phyloP scores from a whole-genome alignment of 192 early-diverging fungal genomes.

The Haplosporangium gracile region DNA sequence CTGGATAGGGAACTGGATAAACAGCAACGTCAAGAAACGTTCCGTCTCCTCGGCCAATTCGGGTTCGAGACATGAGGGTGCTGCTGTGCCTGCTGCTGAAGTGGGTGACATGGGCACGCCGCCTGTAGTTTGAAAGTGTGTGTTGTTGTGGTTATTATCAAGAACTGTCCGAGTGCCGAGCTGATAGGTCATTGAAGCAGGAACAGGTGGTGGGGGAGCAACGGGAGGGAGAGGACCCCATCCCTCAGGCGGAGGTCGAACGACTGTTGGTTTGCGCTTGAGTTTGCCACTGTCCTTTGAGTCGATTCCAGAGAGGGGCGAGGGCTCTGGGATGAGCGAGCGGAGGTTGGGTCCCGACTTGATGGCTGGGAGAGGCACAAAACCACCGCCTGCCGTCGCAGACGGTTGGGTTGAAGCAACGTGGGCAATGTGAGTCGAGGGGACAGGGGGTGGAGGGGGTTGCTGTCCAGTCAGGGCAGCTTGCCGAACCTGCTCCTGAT shows the following conservation, averaged over 20 bases:
- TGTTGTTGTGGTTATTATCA: not conserved
- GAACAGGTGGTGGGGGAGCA: constrained; percentile 49
- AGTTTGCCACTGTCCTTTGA: constrained; percentile 25
- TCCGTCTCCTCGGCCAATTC: constrained; percentile 54
- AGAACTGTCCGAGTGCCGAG: constrained; percentile 40
- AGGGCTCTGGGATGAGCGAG: constrained; percentile 35
- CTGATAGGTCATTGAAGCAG: constrained; percentile 46
- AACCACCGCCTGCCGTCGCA: constrained; percentile 16
- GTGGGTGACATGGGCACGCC: constrained; percentile 42
- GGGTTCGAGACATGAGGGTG: constrained; percentile 49
- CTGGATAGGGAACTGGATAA: constrained; percentile 54
- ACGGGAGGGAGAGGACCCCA: constrained; percentile 55
- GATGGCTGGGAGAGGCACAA: constrained; percentile 48
- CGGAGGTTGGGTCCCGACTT: constrained; percentile 52
- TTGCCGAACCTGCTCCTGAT: constrained; percentile 51
- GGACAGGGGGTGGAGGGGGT: constrained; percentile 36
- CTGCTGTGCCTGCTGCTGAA: not conserved
- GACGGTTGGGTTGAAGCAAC: constrained; percentile 10
- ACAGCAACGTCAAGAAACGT: constrained; percentile 50
- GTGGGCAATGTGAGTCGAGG: constrained; percentile 11
- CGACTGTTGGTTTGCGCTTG: constrained; percentile 46
- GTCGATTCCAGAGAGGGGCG: constrained; percentile 43
- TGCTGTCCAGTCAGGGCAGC: constrained; percentile 33
- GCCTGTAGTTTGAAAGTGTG: constrained; percentile 10
- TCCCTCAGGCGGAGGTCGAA: constrained; percentile 49